Conservation (phyloP, 257 asterid species). For the Penstemon davidsonii region DNA sequence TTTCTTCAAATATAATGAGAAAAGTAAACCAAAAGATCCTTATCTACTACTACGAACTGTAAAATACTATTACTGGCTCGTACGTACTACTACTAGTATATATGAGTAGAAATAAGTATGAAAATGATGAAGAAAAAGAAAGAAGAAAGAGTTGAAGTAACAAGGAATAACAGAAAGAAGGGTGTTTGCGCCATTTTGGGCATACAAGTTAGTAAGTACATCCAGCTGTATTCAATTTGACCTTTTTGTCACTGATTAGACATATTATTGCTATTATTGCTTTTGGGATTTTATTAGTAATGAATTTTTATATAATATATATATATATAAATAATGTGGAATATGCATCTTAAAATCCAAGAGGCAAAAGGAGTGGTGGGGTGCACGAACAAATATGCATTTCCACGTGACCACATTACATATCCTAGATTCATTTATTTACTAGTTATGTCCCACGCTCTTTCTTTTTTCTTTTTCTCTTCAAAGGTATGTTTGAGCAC, state of each 20-base stretch:
- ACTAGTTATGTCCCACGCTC: too few species aligned
- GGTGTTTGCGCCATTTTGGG: slow-evolving; percentile 15
- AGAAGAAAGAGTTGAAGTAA: not conserved
- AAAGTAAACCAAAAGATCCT: too few species aligned
- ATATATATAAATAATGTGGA: not conserved
- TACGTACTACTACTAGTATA: too few species aligned
- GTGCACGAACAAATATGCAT: slow-evolving; percentile 17
- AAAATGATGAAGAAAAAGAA: too few species aligned
- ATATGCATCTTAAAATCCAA: not conserved
- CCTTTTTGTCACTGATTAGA: not conserved
- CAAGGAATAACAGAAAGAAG: not conserved
- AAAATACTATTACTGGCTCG: too few species aligned
- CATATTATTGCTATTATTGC: not conserved
- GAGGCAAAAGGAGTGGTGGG: slow-evolving; percentile 12
- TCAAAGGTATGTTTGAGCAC: too few species aligned
- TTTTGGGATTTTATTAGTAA: not conserved
- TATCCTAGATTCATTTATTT: not conserved
- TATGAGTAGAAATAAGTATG: too few species aligned
- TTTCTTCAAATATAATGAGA: too few species aligned
- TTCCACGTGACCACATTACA: slow-evolving; percentile 24
- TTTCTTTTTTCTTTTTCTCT: too few species aligned
- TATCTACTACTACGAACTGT: too few species aligned
- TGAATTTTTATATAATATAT: too few species aligned
- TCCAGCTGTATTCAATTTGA: slow-evolving; percentile 20
- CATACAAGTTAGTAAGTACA: not conserved